A percentile compares a stretch with the other conserved stretches of the same genome.
phyloP scores from a whole-genome alignment of 805 yeast species.

The Suhomyces canberraensis region DNA sequence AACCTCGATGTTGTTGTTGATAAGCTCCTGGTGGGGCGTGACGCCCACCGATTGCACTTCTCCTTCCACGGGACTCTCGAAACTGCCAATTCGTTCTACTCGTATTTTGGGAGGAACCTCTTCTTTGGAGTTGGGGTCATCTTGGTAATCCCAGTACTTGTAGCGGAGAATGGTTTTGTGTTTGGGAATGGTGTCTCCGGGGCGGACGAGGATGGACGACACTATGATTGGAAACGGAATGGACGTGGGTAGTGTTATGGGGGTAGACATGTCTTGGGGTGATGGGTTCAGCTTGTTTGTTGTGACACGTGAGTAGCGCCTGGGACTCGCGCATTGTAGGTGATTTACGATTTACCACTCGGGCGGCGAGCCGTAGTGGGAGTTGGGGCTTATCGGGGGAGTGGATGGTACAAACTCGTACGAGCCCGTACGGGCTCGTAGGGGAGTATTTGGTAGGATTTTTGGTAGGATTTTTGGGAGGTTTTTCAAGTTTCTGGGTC shows the following conservation, averaged over 20 bases:
- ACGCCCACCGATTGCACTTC: slow-evolving; percentile 50
- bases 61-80: slow-evolving; percentile 84
- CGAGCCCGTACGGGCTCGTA: no score
- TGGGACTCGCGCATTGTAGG: neutral
- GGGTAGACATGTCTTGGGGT: slow-evolving; percentile 34
- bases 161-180: slow-evolving; percentile 58
- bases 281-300: no score
- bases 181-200: slow-evolving; percentile 46
- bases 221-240: slow-evolving; percentile 69
- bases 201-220: slow-evolving; percentile 43
- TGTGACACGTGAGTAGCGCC: no score
- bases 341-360: neutral
- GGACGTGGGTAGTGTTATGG: slow-evolving; percentile 55
- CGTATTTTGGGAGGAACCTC: slow-evolving; percentile 42
- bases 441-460: neutral
- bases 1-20: slow-evolving; percentile 43
- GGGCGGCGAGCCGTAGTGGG: neutral
- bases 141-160: slow-evolving; percentile 65
- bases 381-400: no score
- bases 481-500: no score
- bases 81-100: slow-evolving; percentile 70
- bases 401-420: no score
- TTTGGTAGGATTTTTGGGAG: neutral
- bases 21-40: slow-evolving; percentile 57
- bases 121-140: slow-evolving; percentile 47